Percentiles rank a stretch among this genome's conserved stretches.
Evolutionary conservation across 495 filamentous ascomycete genomes (phyloP).

Genomic region (Penicillium cinerascens): DNA sequence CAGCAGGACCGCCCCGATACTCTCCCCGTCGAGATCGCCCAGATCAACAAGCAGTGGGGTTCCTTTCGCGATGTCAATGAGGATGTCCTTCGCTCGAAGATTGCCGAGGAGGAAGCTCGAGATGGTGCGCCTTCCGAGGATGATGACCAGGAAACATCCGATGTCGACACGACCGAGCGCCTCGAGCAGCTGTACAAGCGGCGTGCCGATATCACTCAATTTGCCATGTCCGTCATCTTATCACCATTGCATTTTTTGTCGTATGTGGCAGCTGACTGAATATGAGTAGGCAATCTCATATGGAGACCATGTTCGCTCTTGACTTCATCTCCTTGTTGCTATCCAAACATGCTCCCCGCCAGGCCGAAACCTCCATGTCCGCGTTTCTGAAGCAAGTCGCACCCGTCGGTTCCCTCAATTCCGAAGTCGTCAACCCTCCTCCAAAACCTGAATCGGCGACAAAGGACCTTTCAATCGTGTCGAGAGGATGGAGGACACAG

Average conservation of each 20-base stretch:
- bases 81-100: constrained; percentile 56
- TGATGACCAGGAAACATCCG: constrained; percentile 24
- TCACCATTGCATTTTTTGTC: background rate
- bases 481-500: constrained; percentile 76
- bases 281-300: constrained; percentile 55
- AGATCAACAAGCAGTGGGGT: constrained; percentile 71
- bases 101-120: constrained; percentile 46
- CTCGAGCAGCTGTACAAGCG: constrained; percentile 42
- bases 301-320: constrained; percentile 63
- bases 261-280: constrained; percentile 4
- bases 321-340: constrained; percentile 84
- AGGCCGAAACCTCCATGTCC: constrained; percentile 66
- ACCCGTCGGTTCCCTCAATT: constrained; percentile 71
- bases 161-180: constrained; percentile 38
- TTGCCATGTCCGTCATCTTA: constrained; percentile 34
- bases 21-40: constrained; percentile 66
- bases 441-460: constrained; percentile 48
- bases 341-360: constrained; percentile 68
- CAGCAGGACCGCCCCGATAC: constrained; percentile 53
- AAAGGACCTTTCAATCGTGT: constrained; percentile 53
- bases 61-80: constrained; percentile 69
- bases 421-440: constrained; percentile 61
- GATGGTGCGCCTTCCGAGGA: constrained; percentile 38
- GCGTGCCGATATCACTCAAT: constrained; percentile 43
- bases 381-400: constrained; percentile 62